These are phyloP conservation scores for Polygonum maritimum DNA, from an alignment of 148 eudicot species.

Conservation along the genomic window DNA sequence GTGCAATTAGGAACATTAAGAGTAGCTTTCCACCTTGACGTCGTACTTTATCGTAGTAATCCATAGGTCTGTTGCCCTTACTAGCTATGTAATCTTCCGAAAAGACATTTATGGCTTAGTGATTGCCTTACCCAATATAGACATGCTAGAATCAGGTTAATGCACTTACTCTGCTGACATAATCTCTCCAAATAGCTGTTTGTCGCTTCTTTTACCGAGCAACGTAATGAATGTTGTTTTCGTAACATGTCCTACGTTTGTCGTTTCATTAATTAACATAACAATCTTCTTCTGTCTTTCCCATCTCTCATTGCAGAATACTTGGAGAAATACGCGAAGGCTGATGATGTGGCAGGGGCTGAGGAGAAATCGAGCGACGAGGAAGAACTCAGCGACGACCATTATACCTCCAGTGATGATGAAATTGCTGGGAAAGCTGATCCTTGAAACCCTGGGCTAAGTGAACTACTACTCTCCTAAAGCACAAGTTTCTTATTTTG, in stretches of 20 bases:
- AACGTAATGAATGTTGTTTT: neutral
- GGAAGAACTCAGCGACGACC: conserved; percentile 71
- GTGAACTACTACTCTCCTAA: neutral
- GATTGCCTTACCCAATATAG: neutral
- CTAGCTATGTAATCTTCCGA: too few species aligned
- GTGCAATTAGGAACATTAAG: neutral
- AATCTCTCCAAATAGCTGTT: neutral
- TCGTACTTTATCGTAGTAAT: neutral
- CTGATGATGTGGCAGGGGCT: conserved; percentile 37
- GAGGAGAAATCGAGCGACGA: conserved; percentile 64
- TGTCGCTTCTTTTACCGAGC: neutral
- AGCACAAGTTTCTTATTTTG: neutral
- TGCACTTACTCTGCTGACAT: neutral
- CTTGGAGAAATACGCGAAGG: conserved; percentile 70
- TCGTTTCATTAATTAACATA: too few species aligned
- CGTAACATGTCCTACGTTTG: too few species aligned
- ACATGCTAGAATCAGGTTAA: neutral
- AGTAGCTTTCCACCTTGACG: neutral
- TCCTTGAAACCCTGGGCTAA: conserved; percentile 22
- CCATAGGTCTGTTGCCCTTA: neutral
- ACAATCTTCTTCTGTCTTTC: too few species aligned
- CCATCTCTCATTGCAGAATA: conserved; percentile 36
- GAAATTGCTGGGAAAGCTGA: conserved; percentile 54
- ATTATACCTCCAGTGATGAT: conserved; percentile 54
- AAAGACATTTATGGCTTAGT: neutral